Evolutionary conservation across 2,329 filamentous ascomycete genomes (phyloP).

Genomic region (Blumeria hordei): DNA sequence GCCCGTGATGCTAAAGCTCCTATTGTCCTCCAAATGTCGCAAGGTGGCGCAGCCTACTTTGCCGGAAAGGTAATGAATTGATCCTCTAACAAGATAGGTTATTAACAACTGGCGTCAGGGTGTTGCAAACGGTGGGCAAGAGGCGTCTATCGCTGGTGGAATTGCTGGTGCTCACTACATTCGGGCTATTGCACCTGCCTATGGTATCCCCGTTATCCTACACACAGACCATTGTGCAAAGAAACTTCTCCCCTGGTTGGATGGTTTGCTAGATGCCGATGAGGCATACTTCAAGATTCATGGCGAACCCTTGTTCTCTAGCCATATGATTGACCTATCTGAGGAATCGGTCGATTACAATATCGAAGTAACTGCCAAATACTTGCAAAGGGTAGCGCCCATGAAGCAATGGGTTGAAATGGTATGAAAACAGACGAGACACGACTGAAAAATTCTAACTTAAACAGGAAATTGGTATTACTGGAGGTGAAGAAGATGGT

Average conservation of each 20-base stretch:
- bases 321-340: constrained; percentile 95
- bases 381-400: constrained; percentile 80
- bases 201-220: constrained; percentile 76
- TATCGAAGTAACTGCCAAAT: constrained; percentile 74
- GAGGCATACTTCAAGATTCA: constrained; percentile 87
- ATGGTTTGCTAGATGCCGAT: constrained; percentile 84
- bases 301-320: constrained; percentile 80
- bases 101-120: constrained; percentile 23
- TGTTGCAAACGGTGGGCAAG: constrained; percentile 60
- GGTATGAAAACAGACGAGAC: constrained; percentile 24
- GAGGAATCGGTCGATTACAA: constrained; percentile 82
- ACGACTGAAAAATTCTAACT: background rate
- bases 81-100: background rate
- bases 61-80: constrained; percentile 43
- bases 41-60: constrained; percentile 86
- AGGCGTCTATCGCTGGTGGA: constrained; percentile 69
- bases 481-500: constrained; percentile 90
- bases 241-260: constrained; percentile 96
- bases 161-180: constrained; percentile 86
- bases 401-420: constrained; percentile 99
- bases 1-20: constrained; percentile 78
- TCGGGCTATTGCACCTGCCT: constrained; percentile 62
- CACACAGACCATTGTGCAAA: constrained; percentile 99
- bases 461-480: constrained; percentile 59
- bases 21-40: constrained; percentile 78